These are phyloP conservation scores for Viola odorata DNA, from an alignment of 345 rosid genomes.

Conservation along the genomic window DNA sequence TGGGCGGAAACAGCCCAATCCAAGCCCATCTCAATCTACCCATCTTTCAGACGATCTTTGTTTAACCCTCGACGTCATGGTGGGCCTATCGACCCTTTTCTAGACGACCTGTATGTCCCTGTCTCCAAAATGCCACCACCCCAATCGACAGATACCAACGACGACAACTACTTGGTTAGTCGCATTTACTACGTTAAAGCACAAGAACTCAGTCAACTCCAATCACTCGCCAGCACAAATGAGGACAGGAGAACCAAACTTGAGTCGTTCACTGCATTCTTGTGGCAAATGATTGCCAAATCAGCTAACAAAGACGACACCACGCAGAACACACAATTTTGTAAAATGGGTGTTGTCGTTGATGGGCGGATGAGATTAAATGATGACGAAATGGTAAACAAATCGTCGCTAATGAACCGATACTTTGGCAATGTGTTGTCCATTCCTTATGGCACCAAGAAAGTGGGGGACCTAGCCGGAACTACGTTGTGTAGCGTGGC, in stretches of 20 bases:
- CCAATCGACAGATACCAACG: not conserved
- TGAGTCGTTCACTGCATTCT: constrained; percentile 55
- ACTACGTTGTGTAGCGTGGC: constrained; percentile 54
- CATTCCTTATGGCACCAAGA: constrained; percentile 45
- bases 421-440: constrained; percentile 73
- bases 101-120: constrained; percentile 49
- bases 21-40: constrained; percentile 34
- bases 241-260: constrained; percentile 46
- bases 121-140: constrained; percentile 39
- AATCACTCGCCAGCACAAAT: constrained; percentile 31
- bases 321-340: not conserved
- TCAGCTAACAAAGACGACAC: constrained; percentile 2
- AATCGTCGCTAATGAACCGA: constrained; percentile 16
- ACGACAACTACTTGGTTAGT: constrained; percentile 34
- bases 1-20: constrained; percentile 61
- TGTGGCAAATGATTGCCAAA: constrained; percentile 64
- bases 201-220: constrained; percentile 31
- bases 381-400: not conserved
- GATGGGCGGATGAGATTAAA: constrained; percentile 56
- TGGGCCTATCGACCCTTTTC: constrained; percentile 21
- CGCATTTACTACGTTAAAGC: constrained; percentile 48
- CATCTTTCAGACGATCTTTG: constrained; percentile 55
- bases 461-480: constrained; percentile 28
- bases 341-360: constrained; percentile 61
- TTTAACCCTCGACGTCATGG: constrained; percentile 48